phyloP scores from a whole-genome alignment of 257 asterid genomes.

The Solanum acaule region DNA sequence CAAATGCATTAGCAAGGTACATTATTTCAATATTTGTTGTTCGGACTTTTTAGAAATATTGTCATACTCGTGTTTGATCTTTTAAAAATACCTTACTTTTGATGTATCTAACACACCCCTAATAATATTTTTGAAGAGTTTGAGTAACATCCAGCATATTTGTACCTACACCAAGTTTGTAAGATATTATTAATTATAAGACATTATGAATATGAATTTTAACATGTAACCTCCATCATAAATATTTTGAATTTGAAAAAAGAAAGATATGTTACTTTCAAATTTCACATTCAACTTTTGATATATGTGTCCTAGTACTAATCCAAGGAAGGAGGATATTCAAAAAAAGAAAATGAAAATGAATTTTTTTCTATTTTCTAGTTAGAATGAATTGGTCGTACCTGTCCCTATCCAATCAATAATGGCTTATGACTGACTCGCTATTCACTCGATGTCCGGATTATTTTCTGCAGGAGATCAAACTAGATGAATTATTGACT shows the following conservation, averaged over 20 bases:
- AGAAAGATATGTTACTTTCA: not conserved
- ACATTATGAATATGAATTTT: not conserved
- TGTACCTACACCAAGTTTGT: not conserved
- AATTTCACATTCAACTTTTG: not conserved
- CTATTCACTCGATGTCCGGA: not conserved
- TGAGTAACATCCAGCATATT: not conserved
- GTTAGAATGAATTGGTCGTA: not conserved
- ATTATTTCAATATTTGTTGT: not conserved
- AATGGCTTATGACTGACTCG: not conserved
- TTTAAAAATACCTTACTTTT: not conserved
- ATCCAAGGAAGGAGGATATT: not conserved
- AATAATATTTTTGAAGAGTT: not conserved
- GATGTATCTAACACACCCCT: fast-evolving
- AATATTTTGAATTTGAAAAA: no score
- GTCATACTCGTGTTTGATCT: fast-evolving
- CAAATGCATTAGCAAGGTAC: conserved; percentile 48
- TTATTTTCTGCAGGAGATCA: conserved; percentile 35
- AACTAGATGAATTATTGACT: conserved; percentile 42
- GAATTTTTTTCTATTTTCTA: not conserved
- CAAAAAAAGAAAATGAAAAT: not conserved
- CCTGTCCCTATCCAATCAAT: not conserved
- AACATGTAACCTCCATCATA: not conserved
- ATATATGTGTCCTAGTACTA: no score
- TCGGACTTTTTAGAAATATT: not conserved
- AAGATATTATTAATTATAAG: not conserved